Evolutionary conservation across 805 yeast genomes (phyloP), one percentile per base, ranked within the genome.

Genomic region (Sugiyamaella floridensis): DNA sequence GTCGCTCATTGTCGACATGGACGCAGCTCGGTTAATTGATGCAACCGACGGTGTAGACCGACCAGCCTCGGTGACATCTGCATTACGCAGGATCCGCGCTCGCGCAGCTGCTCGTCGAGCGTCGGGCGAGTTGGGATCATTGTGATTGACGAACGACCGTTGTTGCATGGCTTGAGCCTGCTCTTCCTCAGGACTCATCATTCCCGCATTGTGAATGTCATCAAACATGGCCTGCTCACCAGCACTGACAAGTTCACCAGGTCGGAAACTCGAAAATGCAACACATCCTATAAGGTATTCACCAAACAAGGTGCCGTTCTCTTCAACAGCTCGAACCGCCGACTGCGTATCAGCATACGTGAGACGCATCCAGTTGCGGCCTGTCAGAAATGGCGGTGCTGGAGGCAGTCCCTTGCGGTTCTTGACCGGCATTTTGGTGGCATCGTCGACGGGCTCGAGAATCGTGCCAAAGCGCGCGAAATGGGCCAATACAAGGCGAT

Each of bases 281-380:
- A 85, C 67, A 77, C 95, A 68, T 63, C 95, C 81, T 65, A 83
- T 67, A 66, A 78, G 61, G 67, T 72, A 51, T 22, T 76, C 72
- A 0, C 87, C 92, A 50, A 83, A 85, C 61, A 84, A 79, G 11
- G 75, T 67, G 3, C 96, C 95, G 64, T 88, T 86, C 63, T 89
- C 96, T 58, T 86, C 82, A 44, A 90, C 71, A 0, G 99, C 97
- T 51, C 95, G 81, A 15, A 80, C 67, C 1, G 96, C 97, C 9
- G 90, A 77, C 1, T 83, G 72, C 7, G 85, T 79, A 54, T 82
- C 83, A 53, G 82, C 85, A 67, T 81, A 93, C 2, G 97, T 90
- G 50, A 92, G 66, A 64, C 89, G 86, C n/a, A 90, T 82, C 98
- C 98, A 92, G 41, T 87, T 82, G 45, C 81, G 78, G 1, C 98